These are phyloP conservation scores for Cutaneotrichosporon cutaneum DNA, from an alignment of 1,284 basidiomycete genomes.

Conservation along the genomic window DNA sequence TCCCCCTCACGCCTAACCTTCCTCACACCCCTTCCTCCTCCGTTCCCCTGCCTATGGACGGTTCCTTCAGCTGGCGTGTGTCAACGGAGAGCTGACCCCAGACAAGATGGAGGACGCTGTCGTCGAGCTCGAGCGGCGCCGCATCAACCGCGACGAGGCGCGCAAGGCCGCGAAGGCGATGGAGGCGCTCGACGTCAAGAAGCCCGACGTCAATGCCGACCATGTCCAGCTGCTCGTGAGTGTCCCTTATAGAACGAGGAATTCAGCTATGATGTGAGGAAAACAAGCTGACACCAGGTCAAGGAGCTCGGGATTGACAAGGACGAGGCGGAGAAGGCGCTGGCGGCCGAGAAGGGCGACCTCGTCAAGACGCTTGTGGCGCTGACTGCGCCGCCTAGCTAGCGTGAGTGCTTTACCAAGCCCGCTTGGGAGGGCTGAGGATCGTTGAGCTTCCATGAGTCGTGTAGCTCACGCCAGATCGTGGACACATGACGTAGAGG, in stretches of 20 bases:
- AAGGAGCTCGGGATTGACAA: conserved; percentile 38
- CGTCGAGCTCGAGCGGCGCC: conserved; percentile 38
- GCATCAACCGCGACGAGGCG: conserved; percentile 43
- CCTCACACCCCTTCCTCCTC: too few species aligned
- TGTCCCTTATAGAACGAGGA: neutral
- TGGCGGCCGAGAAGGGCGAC: conserved; percentile 40
- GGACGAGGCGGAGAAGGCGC: conserved; percentile 35
- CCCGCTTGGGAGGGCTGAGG: too few species aligned
- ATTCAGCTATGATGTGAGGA: too few species aligned
- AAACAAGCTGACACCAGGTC: conserved; percentile 29
- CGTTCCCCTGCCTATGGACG: neutral
- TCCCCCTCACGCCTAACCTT: too few species aligned
- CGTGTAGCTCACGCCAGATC: neutral
- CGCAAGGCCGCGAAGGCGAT: conserved; percentile 45
- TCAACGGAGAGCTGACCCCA: conserved; percentile 18
- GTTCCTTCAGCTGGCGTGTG: neutral
- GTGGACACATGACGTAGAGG: conserved; percentile 25
- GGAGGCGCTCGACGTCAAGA: conserved; percentile 38
- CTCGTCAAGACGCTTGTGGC: conserved; percentile 42
- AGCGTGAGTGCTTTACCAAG: neutral
- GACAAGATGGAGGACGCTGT: conserved; percentile 47
- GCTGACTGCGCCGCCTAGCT: conserved; percentile 24
- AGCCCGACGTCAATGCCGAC: conserved; percentile 26
- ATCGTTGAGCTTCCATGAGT: neutral
- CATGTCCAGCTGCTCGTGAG: conserved; percentile 48